Evolutionary conservation across 2,329 filamentous ascomycete genomes (phyloP), one percentile per base, ranked within the genome.

Genomic region (Alternaria incomplexa): DNA sequence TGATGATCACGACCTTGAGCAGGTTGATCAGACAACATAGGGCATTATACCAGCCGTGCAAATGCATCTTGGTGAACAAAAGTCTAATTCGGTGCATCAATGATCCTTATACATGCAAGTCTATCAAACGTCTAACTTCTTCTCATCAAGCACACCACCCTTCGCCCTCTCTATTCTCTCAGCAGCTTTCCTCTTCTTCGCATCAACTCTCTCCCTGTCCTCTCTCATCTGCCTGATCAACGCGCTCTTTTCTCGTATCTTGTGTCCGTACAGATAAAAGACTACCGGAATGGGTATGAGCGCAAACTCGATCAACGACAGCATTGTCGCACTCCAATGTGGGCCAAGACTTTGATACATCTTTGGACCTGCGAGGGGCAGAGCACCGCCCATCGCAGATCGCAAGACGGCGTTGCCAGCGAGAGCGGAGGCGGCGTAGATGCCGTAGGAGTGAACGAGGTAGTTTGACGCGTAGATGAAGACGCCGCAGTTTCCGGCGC

Each of bases 381-480:
- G 81, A 0, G 89, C 86, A n/a, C 90, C 93, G n/a, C 93, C 93
- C 58, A 94, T 84, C 7, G 91, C 76, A 60, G 87, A 90, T 32
- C 93, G 84, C 15, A 93, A 84, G 3, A 96, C 90, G 0, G 91
- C 88, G 70, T 96, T 96, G 0, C 92, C 91, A 0, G 93, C 92
- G 32, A 96, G 83, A 0, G 93, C 93, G 3, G 89, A 92, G 1
- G 93, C 93, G 1, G 93, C 89, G 75, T 93, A 96, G 69, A 96
- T 91, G 5, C 90, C 90, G 70, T 96, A 96, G 7, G 89, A 88
- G 51, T 90, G 86, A 0, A 92, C 91, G 4, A 97, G 82, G 76
- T 96, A 97, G 72, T 93, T 96, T 6, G 86, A 88, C 0, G 90
- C 88, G 73, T 96, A 96, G 73, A 96, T 94, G 81, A 96, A 96